phyloP scores from a whole-genome alignment of 441 rosid species.

The Brassica hybrid region DNA sequence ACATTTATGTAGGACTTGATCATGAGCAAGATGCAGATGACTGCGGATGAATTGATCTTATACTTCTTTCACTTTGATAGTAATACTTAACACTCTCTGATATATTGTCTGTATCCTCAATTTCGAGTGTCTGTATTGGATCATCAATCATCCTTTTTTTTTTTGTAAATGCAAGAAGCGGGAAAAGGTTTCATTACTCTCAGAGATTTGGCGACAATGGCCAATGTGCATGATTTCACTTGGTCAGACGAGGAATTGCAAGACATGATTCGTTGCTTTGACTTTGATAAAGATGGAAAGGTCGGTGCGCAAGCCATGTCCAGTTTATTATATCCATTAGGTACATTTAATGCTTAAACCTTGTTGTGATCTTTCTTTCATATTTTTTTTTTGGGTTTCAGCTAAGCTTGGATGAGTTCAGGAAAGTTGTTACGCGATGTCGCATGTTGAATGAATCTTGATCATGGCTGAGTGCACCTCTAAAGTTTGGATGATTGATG shows the following conservation, averaged over 20 bases:
- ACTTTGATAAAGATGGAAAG: conserved; percentile 69
- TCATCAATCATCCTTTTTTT: not conserved
- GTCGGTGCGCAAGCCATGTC: conserved; percentile 38
- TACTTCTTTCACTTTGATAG: conserved; percentile 88
- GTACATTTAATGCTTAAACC: not conserved
- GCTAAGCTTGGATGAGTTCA: conserved; percentile 78
- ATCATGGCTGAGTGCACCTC: not conserved
- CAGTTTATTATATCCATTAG: too few relatives aligned
- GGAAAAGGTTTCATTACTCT: conserved; percentile 64
- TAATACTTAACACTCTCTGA: conserved; percentile 33
- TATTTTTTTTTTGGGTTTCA: conserved; percentile 42
- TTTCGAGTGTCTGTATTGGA: too few relatives aligned
- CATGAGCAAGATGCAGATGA: conserved; percentile 73
- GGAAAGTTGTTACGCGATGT: conserved; percentile 66
- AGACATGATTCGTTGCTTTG: conserved; percentile 81
- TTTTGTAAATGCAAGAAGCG: conserved; percentile 42
- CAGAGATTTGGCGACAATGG: conserved; percentile 63
- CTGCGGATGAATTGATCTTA: conserved; percentile 74
- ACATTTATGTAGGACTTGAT: conserved; percentile 52
- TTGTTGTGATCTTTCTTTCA: not conserved
- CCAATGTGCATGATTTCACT: conserved; percentile 67
- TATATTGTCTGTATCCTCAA: not conserved
- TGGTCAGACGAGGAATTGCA: conserved; percentile 75
- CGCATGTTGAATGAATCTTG: conserved; percentile 56
- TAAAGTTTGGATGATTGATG: too few relatives aligned